Base-by-base conservation (phyloP, 2,329 filamentous ascomycete genomes). In the Ascocoryne sarcoides region DNA sequence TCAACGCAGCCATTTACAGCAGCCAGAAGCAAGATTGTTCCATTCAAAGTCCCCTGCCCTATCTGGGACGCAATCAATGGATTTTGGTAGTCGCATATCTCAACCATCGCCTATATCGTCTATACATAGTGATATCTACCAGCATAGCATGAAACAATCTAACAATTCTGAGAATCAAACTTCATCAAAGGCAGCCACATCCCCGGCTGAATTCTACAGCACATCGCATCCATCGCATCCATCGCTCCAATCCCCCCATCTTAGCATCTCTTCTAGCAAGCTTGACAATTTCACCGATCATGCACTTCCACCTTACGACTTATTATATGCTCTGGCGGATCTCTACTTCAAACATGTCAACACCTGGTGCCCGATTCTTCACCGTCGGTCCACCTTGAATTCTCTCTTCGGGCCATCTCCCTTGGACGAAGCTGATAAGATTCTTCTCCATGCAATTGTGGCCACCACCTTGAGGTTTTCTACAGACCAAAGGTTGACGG, bases 331-430 rank as follows among this genome's bases (percentile, higher is more conserved):
- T 2, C 62, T 88, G 9, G 81, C 82, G 5, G 82, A 87, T 51
- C 68, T 87, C 1, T 88, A 85, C 57, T 88, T 88, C 55, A 84
- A 85, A 47, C 79, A 87, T 54, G 76, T 87, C 58, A 86, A 87
- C 54, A 82, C 81, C 0, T 88, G 83, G 82, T 94, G 87, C 58
- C 88, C 89, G 0, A 92, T 95, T 17, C 67, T 95, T n/a, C 86
- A 95, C 61, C 77, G 86, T 16, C 79, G 84, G 55, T 79, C 82
- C 3, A 94, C 87, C 0, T 62, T 95, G 7, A 84, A 94, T 52
- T 78, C 79, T 0, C 69, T 95, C 0, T 95, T 95, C 51, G 86
- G 86, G 0, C 76, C 81, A 1, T 76, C 79, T 0, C 75, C 80
- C 1, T 66, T 92, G 2, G 83, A 89, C 28, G 85, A 93, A 61